These are phyloP conservation scores for Phlyctochytrium arcticum DNA, from an alignment of 192 early-diverging fungal species.

Conservation along the genomic window DNA sequence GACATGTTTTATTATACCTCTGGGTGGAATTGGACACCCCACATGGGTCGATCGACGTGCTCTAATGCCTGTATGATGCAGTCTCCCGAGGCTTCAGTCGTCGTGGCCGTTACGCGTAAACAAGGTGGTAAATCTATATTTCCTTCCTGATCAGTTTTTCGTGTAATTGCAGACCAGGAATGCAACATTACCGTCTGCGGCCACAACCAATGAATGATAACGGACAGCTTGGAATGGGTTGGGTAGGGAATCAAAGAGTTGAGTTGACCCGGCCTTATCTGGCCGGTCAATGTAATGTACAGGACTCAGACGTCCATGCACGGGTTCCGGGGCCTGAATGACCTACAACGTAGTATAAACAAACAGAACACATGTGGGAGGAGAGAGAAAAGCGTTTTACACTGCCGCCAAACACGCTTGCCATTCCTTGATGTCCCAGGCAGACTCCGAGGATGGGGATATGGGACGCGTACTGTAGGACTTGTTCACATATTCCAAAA, in stretches of 20 bases:
- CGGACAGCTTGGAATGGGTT: constrained; percentile 71
- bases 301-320: constrained; percentile 78
- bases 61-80: constrained; percentile 74
- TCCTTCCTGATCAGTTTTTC: not conserved
- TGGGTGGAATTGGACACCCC: constrained; percentile 94
- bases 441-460: constrained; percentile 88
- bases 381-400: constrained; percentile 22
- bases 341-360: constrained; percentile 37
- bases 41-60: constrained; percentile 66
- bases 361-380: not conserved
- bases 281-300: constrained; percentile 31
- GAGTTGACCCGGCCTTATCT: constrained; percentile 12
- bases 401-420: constrained; percentile 57
- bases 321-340: constrained; percentile 57
- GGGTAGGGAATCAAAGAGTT: constrained; percentile 55
- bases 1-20: constrained; percentile 45
- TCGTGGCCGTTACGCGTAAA: constrained; percentile 64
- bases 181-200: constrained; percentile 41
- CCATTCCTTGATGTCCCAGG: constrained; percentile 91
- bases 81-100: constrained; percentile 9
- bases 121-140: constrained; percentile 52
- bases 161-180: not conserved
- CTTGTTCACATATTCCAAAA: constrained; percentile 69
- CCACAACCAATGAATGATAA: constrained; percentile 86
- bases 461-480: constrained; percentile 44